A percentile compares a stretch with the other conserved stretches of the same genome.
phyloP scores from a whole-genome alignment of 1,284 basidiomycete species.

The Farysia itapuensis region DNA sequence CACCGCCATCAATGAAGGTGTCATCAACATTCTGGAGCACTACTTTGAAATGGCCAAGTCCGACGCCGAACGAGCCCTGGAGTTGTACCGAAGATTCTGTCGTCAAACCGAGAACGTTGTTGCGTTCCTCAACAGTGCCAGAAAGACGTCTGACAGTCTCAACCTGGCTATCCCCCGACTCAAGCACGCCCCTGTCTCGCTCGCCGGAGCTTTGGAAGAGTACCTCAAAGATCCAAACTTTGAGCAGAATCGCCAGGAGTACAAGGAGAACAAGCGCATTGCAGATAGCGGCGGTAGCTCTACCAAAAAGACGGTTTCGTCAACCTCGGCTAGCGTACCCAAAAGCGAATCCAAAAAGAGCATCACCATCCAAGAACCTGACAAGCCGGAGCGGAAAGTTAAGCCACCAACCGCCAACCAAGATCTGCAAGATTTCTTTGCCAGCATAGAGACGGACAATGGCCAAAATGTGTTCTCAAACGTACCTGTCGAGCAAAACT shows the following conservation, averaged over 20 bases:
- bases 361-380: constrained; percentile 43
- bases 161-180: constrained; percentile 92
- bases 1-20: constrained; percentile 95
- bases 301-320: constrained; percentile 5
- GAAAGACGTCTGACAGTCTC: constrained; percentile 85
- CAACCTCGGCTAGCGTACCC: constrained; percentile 11
- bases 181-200: constrained; percentile 90
- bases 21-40: constrained; percentile 90
- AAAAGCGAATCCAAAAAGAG: constrained; percentile 39
- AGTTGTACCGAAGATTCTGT: constrained; percentile 91
- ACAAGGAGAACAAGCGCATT: constrained; percentile 80
- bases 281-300: constrained; percentile 65
- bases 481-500: constrained; percentile 26
- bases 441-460: constrained; percentile 81
- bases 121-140: constrained; percentile 88
- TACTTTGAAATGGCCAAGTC: constrained; percentile 98
- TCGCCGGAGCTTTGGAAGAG: constrained; percentile 90
- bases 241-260: constrained; percentile 87
- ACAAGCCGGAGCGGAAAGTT: constrained; percentile 29
- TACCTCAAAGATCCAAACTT: constrained; percentile 95
- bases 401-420: constrained; percentile 53
- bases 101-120: constrained; percentile 90
- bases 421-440: constrained; percentile 82
- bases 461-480: constrained; percentile 70
- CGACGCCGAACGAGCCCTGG: constrained; percentile 82